A percentile compares a stretch with the other conserved stretches of the same genome.
Conservation (phyloP, 1,284 basidiomycete genomes). For the Tausonia pullulans region DNA sequence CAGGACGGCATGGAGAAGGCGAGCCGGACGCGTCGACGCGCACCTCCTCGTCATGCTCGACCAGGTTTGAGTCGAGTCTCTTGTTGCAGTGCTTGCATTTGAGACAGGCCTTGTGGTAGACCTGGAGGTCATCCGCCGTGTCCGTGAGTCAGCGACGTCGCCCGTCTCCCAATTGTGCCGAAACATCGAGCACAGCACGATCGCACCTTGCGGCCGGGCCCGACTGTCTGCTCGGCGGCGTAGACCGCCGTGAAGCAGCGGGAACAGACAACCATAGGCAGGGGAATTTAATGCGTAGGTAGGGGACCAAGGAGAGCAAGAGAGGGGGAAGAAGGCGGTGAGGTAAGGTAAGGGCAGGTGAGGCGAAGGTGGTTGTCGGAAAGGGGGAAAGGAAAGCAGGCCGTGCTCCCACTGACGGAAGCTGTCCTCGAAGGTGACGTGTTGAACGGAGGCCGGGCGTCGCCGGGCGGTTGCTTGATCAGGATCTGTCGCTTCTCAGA, state of each 20-base stretch:
- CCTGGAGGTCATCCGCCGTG: slow-evolving; percentile 21
- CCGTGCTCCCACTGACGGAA: no score
- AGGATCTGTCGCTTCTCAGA: no score
- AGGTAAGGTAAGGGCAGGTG: no score
- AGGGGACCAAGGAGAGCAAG: no score
- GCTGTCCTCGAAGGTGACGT: no score
- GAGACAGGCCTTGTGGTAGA: slow-evolving; percentile 38
- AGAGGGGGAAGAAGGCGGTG: no score
- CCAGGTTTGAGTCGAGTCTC: slow-evolving; percentile 6
- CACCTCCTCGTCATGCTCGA: slow-evolving; percentile 5
- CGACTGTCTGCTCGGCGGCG: slow-evolving; percentile 26
- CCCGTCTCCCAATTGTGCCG: background rate
- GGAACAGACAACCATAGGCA: background rate
- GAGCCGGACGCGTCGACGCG: background rate
- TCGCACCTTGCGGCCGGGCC: slow-evolving; percentile 33
- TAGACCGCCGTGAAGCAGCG: background rate
- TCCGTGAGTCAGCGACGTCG: background rate
- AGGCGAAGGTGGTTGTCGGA: no score
- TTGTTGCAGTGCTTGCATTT: slow-evolving; percentile 35
- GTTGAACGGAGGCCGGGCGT: no score
- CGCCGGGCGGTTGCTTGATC: no score
- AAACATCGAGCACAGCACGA: background rate
- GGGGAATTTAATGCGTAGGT: no score
- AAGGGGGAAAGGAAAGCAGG: no score
- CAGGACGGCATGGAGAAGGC: background rate